phyloP scores from a whole-genome alignment of 768 basidiomycete species.

The Hygrocybe punicea region DNA sequence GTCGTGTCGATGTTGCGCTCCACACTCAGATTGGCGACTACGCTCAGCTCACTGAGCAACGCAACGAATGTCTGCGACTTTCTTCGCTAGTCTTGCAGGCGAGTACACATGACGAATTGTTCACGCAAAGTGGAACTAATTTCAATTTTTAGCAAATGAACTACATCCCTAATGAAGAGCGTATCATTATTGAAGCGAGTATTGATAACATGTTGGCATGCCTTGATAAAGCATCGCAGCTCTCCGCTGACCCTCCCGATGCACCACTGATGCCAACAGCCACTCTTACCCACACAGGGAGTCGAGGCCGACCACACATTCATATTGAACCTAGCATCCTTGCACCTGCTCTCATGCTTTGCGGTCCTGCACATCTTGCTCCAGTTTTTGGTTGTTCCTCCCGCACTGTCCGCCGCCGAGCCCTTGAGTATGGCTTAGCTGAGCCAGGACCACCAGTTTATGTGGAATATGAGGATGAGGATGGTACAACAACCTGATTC shows the following conservation, averaged over 20 bases:
- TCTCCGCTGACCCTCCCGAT: conserved; percentile 8
- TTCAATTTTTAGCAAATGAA: background rate
- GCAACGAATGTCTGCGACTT: conserved; percentile 6
- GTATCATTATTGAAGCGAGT: background rate
- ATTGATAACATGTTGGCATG: conserved; percentile 6
- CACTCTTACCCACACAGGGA: conserved; percentile 4
- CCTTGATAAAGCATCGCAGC: conserved; percentile 4
- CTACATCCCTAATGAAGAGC: background rate
- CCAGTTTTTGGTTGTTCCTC: conserved; percentile 12
- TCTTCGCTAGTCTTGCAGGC: background rate
- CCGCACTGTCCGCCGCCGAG: too few relatives aligned
- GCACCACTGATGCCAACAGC: background rate
- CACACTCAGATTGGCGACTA: conserved; percentile 15
- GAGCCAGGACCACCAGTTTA: conserved; percentile 19
- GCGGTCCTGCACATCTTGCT: conserved; percentile 16
- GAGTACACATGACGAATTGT: background rate
- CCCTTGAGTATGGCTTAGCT: conserved; percentile 19
- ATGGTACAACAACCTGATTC: conserved; percentile 12
- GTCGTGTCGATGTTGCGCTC: conserved; percentile 5
- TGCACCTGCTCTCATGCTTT: conserved; percentile 14
- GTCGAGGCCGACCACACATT: conserved; percentile 23
- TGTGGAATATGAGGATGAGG: background rate
- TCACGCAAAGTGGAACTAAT: too few relatives aligned
- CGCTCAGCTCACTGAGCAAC: conserved; percentile 10
- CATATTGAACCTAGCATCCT: conserved; percentile 27